Base-by-base conservation (phyloP, 176 grass and related monocot species). In the Olyra latifolia region DNA sequence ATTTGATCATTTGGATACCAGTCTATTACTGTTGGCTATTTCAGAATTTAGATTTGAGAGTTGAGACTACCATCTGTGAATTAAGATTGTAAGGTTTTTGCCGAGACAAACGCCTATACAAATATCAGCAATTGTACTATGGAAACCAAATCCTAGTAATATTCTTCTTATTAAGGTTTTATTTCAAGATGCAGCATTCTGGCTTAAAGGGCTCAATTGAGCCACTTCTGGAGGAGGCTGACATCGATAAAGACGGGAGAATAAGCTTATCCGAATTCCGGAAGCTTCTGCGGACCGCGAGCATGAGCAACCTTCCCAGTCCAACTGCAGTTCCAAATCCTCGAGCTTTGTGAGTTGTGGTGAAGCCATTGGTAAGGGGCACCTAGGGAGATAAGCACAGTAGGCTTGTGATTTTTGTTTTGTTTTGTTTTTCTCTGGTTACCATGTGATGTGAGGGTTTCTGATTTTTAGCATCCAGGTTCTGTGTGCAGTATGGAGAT, bases 261-360 rank as follows among this genome's bases (percentile, higher is more conserved):
- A 97, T 97, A 85, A 97, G 91, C 85, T 77, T 97, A 65, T 90
- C 84, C 0, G 94, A 97, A 60, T 97, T 97, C 68, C 89, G 89
- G 42, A 92, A 92, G 57, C 94, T 97, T 32, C 85, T 97, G 35
- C 79, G 91, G 35, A 97, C 91, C 2, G 94, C 94, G 1, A 97
- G 94, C 94, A 97, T 97, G 89, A 88, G 90, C 78, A 94, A 93
- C 59, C 72, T 90, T 35, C 94, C 94, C 24, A 97, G 91, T 49
- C 91, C 94, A 67, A 86, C 87, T 6, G 91, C 89, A 12, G 78
- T 75, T 40, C 88, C 80, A 30, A 89, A 82, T 53, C 83, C 78
- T 43, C 83, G 78, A 40, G 39, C 49, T 73, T 30, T 89, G 59
- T 89, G 78, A 89, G 43, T 49, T 71, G 23, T 12, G 5, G 40